phyloP scores from a whole-genome alignment of 176 grass and related monocot genomes.

The Chloris gayana region DNA sequence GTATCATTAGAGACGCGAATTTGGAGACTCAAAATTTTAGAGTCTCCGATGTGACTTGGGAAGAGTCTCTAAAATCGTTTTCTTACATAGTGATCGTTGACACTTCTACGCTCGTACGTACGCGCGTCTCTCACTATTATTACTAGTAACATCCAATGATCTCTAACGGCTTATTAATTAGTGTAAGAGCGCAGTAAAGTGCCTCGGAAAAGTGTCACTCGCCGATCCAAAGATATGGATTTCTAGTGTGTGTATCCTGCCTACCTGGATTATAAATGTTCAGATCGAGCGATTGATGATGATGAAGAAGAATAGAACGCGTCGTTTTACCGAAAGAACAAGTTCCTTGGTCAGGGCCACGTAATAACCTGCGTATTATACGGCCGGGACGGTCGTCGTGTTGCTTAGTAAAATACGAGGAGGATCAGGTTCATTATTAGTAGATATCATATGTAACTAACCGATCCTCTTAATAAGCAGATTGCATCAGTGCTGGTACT shows the following conservation, averaged over 20 bases:
- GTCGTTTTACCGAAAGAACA: neutral
- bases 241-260: neutral
- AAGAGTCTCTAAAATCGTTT: too few species aligned
- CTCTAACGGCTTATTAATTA: neutral
- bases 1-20: too few species aligned
- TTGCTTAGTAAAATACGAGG: neutral
- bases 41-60: too few species aligned
- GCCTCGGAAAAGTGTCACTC: neutral
- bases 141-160: neutral
- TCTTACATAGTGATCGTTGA: too few species aligned
- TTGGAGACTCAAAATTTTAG: too few species aligned
- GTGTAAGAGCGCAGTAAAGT: neutral
- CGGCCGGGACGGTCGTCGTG: neutral
- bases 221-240: neutral
- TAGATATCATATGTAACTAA: neutral
- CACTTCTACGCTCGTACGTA: neutral
- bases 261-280: neutral
- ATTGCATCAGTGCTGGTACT: too few species aligned
- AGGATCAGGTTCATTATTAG: conserved; percentile 3
- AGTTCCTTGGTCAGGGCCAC: neutral
- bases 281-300: too few species aligned
- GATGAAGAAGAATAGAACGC: too few species aligned
- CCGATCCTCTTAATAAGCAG: neutral
- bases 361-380: neutral
- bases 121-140: neutral